Evolutionary conservation across 2,329 filamentous ascomycete species (phyloP), one percentile per base, ranked within the genome.

Genomic region (Tolypocladium cylindrosporum): DNA sequence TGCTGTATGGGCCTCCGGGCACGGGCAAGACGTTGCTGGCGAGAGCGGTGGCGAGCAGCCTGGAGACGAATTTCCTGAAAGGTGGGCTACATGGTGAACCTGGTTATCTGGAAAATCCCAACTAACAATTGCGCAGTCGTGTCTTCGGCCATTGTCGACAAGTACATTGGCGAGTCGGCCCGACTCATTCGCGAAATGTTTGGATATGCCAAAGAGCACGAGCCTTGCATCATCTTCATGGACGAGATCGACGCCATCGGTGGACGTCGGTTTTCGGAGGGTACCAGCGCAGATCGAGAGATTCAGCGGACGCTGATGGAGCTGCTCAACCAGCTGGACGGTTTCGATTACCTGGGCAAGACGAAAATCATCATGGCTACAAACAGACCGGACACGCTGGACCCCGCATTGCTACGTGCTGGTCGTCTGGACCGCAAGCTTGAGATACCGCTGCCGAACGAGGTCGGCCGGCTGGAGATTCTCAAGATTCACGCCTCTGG

Each of bases 291-390:
- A 55, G 94, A 99, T 78, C 88, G 95, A 69, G 94, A 99, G 75
- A 99, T 99, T 66, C 94, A 99, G 77, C 88, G 94, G 70, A 99
- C 94, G 41, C 80, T 99, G 60, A 99, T 99, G 94, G 94, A 99
- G 75, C 82, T 99, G 57, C 87, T 99, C 62, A 99, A 99, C 76
- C 94, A 99, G 75, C 85, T 99, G 57, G 94, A 99, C 72, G 94
- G 95, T 65, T 99, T 99, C 79, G 94, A 99, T 77, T 99, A 99
- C 77, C 83, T 99, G 42, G 94, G 95, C 66, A 97, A 99, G 82
- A 99, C 94, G 57, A 99, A 99, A 81, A 99, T 99, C 72, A 99
- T 99, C 78, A 99, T 99, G 95, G 94, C 92, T 42, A 97, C 94
- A 60, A 99, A 99, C 80, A 83, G 94, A 76, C 94, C 93, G 16